These are phyloP conservation scores for Hypholoma sublateritium DNA, from an alignment of 768 basidiomycete species.

Conservation along the genomic window DNA sequence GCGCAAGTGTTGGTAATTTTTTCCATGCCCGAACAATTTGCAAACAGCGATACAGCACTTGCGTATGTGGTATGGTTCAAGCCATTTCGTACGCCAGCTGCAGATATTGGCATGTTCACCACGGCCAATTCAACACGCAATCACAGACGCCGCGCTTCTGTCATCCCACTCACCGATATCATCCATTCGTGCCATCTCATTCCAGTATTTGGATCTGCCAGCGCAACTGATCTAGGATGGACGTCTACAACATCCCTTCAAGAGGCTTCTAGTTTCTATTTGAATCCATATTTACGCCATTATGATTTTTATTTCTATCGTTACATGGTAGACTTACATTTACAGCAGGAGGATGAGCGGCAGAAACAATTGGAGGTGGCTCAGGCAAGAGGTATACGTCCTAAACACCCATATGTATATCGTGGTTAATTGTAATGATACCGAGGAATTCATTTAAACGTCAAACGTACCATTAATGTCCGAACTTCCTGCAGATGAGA, in stretches of 20 bases:
- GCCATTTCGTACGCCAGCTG: background rate
- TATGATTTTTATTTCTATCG: background rate
- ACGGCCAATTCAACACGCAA: constrained; percentile 6
- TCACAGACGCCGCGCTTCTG: constrained; percentile 1
- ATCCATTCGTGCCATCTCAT: background rate
- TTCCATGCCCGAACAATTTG: too few relatives aligned
- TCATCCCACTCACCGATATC: constrained; percentile 7
- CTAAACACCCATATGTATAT: too few relatives aligned
- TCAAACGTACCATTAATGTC: too few relatives aligned
- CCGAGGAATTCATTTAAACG: too few relatives aligned
- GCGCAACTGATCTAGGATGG: background rate
- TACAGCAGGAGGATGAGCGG: too few relatives aligned
- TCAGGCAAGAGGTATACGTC: too few relatives aligned
- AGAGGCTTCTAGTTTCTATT: background rate
- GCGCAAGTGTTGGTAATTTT: too few relatives aligned
- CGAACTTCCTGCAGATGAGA: too few relatives aligned
- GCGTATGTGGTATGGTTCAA: too few relatives aligned
- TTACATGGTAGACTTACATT: background rate
- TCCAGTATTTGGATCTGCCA: background rate
- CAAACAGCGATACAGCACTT: too few relatives aligned
- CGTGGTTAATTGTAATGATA: too few relatives aligned
- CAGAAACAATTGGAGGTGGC: too few relatives aligned
- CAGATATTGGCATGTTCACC: background rate
- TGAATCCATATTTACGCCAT: background rate
- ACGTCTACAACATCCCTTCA: background rate